Conservation (phyloP, 345 rosid genomes). For the Eucalyptus pauciflora region DNA sequence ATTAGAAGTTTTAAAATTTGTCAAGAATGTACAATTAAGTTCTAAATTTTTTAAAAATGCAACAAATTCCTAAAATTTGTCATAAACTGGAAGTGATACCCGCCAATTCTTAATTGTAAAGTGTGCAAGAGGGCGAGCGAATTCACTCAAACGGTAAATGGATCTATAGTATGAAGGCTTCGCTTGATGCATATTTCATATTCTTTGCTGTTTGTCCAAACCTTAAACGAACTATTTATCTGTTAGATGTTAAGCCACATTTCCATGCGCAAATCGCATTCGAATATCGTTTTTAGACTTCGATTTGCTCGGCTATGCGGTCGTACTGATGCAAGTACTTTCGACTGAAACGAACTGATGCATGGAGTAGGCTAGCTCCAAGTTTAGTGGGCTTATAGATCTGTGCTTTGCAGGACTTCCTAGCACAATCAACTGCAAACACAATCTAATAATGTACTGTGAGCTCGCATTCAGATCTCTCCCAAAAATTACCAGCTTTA, state of each 20-base stretch:
- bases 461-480: not conserved
- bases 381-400: not conserved
- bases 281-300: not conserved
- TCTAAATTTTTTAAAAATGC: too few species aligned
- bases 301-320: not conserved
- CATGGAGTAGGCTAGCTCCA: not conserved
- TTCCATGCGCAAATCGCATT: not conserved
- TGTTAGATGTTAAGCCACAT: not conserved
- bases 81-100: not conserved
- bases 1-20: too few species aligned
- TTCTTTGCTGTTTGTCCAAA: not conserved
- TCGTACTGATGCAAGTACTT: not conserved
- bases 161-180: not conserved
- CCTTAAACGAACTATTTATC: not conserved
- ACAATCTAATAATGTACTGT: not conserved
- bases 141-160: not conserved
- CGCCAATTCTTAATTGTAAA: not conserved
- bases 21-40: rapidly evolving
- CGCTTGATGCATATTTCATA: not conserved
- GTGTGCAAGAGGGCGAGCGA: not conserved
- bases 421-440: not conserved
- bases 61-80: too few species aligned
- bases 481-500: not conserved
- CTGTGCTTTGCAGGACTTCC: not conserved
- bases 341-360: not conserved